phyloP scores from a whole-genome alignment of 306 rosid species.

The Rosa chinensis region DNA sequence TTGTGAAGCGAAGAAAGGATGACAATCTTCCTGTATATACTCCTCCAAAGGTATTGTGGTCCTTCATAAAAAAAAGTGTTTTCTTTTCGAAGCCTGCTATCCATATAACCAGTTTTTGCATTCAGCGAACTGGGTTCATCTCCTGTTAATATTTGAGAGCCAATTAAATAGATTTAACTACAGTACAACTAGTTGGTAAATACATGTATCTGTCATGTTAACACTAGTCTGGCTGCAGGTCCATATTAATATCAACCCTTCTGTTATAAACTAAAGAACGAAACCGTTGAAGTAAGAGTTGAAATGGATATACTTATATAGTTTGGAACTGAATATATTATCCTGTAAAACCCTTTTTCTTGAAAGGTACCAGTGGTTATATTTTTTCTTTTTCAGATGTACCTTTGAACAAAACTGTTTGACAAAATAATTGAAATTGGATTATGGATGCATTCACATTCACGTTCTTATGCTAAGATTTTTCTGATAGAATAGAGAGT shows the following conservation, averaged over 20 bases:
- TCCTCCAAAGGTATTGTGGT: slow-evolving; percentile 75
- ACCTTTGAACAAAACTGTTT: neutral
- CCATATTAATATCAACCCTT: neutral
- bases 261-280: neutral
- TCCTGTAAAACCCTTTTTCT: neutral
- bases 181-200: neutral
- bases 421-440: neutral
- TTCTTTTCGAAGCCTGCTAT: slow-evolving; percentile 4
- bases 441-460: neutral
- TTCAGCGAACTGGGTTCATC: neutral
- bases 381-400: neutral
- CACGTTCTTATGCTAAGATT: neutral
- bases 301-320: neutral
- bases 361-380: neutral
- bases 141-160: neutral
- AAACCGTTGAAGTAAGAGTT: neutral
- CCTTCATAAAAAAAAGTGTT: neutral
- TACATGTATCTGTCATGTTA: neutral
- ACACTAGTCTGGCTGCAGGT: neutral
- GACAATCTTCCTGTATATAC: slow-evolving; percentile 72
- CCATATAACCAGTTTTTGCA: neutral
- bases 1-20: slow-evolving; percentile 60
- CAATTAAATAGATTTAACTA: neutral
- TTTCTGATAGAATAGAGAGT: neutral
- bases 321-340: neutral